Base-by-base conservation (phyloP, 208 protist genomes). In the Trichomonas tenax region DNA sequence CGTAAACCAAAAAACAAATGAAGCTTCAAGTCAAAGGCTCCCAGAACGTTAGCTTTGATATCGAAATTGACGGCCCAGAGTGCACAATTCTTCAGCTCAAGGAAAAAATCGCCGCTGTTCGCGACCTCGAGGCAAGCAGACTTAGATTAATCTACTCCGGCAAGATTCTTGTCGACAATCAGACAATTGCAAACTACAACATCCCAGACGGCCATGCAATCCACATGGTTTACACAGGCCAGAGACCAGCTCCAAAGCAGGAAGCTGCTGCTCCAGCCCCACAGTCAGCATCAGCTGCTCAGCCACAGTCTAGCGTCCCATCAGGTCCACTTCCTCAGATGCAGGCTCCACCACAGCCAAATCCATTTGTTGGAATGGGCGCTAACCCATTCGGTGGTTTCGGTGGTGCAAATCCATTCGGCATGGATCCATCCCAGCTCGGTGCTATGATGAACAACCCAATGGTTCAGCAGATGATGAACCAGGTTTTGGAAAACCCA, bases 401-500 rank as follows among this genome's bases (percentile, higher is more conserved):
- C 3, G 81, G 81, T 11, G 34, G 21, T 10, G n/a, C 81, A 41
- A 84, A 84, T 15, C 81, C 81, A 41, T 84, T 41, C 34, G 34
- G 34, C 4, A 41, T 84, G 14, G 81, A 41, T 41, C 34, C 34
- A 84, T 41, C 6, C 36, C 34, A 89, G 4, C 3, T 89, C 36
- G 31, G 14, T 31, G 82, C 82, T 44, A 46, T 89, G 40, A 46
- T 89, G 40, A 89, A 89, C 40, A 89, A 89, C 36, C 82, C 82
- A 89, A 46, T 89, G 40, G 40, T 89, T 89, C 82, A 89, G 48
- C 34, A 89, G 17, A 89, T 89, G 82, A 89, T 89, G 82, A 15
- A 89, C n/a, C 82, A 89, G 36, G 8, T 89, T 3, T 6, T 46
- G 23, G 40, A 89, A 44, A 89, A 89, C 41, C 82, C 82, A 48